Evolutionary conservation across 2,329 filamentous ascomycete genomes (phyloP), one percentile per base, ranked within the genome.

Genomic region (Cladosporium phlei): DNA sequence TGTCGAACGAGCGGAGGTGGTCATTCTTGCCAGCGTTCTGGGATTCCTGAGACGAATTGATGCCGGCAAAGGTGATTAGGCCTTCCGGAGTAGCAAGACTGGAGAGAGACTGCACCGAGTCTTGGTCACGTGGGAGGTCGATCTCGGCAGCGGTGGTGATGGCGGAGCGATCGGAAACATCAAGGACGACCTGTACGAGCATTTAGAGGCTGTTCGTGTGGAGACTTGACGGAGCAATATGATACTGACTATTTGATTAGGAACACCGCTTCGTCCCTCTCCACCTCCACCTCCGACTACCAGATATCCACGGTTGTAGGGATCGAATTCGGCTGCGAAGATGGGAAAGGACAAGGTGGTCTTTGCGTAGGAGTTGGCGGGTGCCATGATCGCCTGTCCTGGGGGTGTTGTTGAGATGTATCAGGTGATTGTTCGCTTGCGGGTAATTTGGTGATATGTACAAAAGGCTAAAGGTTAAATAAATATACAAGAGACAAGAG

Each of bases 281-380:
- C 91, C 91, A 54, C 91, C 91, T 52, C 91, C 91, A 43, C 91
- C 91, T 50, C 85, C 88, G 28, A 95, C 86, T 7, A 95, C 72
- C 19, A 96, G 74, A 53, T 83, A 82, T 53, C 79, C 79, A 50
- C 83, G 77, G 70, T 94, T 82, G 59, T 84, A 78, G 42, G 85
- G 87, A 62, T 95, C 88, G 66, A 95, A 96, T 62, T 89, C 89
- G 64, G 88, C 86, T 47, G 85, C 82, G 66, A 89, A 95, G 49
- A 95, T 78, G 38, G 90, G 90, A 67, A 91, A 96, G 48, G 82
- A 79, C 54, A 94, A 78, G 47, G 80, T 80, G 56, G 81, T 72
- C 65, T 81, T 84, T 51, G 84, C 77, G 55, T 64, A 69, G 45
- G 67, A 67, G 5, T 68, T 62, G 16, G 58, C 50, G 22, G 44